Percentiles rank a stretch among this genome's conserved stretches.
These are phyloP conservation scores for Rhododendron henanense DNA, from an alignment of 148 eudicot species.

Conservation along the genomic window DNA sequence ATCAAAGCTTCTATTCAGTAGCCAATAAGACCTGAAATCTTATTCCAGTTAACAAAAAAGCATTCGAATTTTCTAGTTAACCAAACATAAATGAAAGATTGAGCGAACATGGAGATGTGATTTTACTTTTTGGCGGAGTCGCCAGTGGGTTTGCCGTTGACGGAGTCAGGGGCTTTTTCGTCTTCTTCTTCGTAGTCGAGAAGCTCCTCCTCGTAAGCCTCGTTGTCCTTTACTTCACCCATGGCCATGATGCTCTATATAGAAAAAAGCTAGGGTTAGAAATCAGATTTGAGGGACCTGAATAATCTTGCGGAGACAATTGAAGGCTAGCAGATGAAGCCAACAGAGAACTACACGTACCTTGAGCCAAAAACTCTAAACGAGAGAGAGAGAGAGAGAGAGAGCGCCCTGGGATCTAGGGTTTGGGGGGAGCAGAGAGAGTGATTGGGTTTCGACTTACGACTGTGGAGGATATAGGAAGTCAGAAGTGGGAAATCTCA, in stretches of 20 bases:
- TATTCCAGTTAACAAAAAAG: neutral
- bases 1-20: neutral
- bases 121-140: constrained; percentile 48
- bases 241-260: constrained; percentile 39
- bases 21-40: neutral
- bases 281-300: neutral
- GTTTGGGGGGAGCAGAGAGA: neutral
- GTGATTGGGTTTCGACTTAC: neutral
- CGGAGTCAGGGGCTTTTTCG: constrained; percentile 44
- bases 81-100: neutral
- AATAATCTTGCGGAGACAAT: neutral
- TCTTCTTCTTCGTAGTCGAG: constrained; percentile 61
- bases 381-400: neutral
- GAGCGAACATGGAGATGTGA: neutral
- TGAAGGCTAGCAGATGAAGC: neutral
- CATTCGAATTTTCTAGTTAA: neutral
- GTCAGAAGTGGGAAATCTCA: neutral
- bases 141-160: constrained; percentile 31
- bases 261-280: neutral
- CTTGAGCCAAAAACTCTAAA: neutral
- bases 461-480: neutral
- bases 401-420: constrained; percentile 15
- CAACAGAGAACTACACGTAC: neutral
- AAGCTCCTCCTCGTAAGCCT: constrained; percentile 58
- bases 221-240: constrained; percentile 51